Evolutionary conservation across 305 asterid genomes (phyloP).

Genomic region (Rubia tinctorum): DNA sequence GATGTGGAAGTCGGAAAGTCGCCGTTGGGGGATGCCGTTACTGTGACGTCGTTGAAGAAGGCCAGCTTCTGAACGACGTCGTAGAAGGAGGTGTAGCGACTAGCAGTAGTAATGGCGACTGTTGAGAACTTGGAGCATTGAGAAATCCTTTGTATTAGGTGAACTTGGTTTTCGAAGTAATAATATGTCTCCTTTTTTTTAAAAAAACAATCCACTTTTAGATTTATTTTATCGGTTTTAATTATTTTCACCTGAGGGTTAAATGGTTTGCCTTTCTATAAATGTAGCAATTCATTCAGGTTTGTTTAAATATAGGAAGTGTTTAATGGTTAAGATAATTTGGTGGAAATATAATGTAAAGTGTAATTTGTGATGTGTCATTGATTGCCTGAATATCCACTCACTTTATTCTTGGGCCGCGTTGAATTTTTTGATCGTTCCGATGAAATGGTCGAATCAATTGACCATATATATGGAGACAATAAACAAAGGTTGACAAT

Average conservation of each 20-base stretch:
- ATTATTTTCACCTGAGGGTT: too few species aligned
- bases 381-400: background rate
- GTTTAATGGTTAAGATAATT: too few species aligned
- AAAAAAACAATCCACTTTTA: background rate
- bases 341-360: background rate
- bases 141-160: background rate
- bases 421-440: background rate
- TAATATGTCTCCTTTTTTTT: background rate
- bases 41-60: conserved; percentile 63
- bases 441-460: background rate
- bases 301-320: background rate
- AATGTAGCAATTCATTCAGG: background rate
- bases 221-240: background rate
- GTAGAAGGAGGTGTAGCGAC: background rate
- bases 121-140: background rate
- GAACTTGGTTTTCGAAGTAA: background rate
- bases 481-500: background rate
- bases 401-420: background rate
- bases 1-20: conserved; percentile 59
- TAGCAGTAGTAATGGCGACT: background rate
- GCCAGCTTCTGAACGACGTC: conserved; percentile 38
- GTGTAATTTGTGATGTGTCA: background rate
- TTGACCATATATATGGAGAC: background rate
- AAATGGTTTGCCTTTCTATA: background rate
- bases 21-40: conserved; percentile 65